Evolutionary conservation across 768 basidiomycete species (phyloP), one percentile per base, ranked within the genome.

Genomic region (Nidularia pulvinata): DNA sequence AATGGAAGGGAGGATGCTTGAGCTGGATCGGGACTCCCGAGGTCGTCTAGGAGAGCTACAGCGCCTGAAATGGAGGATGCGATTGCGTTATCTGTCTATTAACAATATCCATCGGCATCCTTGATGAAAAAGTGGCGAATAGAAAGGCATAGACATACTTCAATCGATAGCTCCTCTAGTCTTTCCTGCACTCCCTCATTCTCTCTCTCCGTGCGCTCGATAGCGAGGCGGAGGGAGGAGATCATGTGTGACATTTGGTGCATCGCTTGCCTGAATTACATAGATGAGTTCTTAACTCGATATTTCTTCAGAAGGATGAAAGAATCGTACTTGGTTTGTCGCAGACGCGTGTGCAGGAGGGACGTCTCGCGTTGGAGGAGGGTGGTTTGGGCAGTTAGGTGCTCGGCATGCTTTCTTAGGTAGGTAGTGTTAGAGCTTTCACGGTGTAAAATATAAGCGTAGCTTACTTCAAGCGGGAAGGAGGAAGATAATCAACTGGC

Each of bases 271-370:
- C 25, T 25, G 25, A 25, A 4, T 25, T 25, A 25, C 25, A 25
- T 25, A 25, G 25, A 25, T 25, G 25, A 25, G 25, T 25, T 25
- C 25, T 25, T 25, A 4, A 25, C 3, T 33, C 42, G 39, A 50
- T 14, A 50, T 30, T 33, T 14, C 25, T 11, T 13, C 13, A 25
- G 3, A 32, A 11, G 32, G 7, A 2, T 32, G 16, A 25, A 14
- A 42, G 32, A n/a, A 52, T 7, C 65, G 5, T 36, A 74, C 73
- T 66, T 72, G 6, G 63, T 64, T n/a, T 61, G 59, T 11, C 59
- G 59, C 4, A 69, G 52, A 19, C 72, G 69, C 32, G 59, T 54
- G 49, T 63, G 69, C 30, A 72, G 57, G 9, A 57, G 50, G 16
- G 54, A 56, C 1, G 64, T 55, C 43, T 71, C 66, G 1, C 46